Conservation (phyloP, 306 rosid species). For the Acacia crassicarpa region DNA sequence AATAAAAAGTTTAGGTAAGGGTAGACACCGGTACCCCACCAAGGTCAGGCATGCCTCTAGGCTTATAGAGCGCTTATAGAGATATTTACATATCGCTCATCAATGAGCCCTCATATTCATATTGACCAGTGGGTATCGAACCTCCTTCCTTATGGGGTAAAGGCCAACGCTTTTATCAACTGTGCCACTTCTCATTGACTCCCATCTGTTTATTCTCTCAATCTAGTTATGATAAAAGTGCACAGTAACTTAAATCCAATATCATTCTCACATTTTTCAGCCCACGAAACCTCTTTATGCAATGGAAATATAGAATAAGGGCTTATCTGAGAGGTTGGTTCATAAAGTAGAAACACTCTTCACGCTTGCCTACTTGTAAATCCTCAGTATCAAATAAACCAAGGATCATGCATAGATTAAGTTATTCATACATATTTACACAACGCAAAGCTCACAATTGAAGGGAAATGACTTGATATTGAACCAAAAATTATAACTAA, state of each 20-base stretch:
- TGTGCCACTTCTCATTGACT: too few relatives aligned
- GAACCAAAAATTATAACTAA: conserved; percentile 35
- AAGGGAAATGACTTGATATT: conserved; percentile 30
- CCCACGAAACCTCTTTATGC: background rate
- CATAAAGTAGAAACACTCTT: background rate
- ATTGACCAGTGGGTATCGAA: too few relatives aligned
- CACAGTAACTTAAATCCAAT: background rate
- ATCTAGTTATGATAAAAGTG: background rate
- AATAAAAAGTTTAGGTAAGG: too few relatives aligned
- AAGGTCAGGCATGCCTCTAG: too few relatives aligned
- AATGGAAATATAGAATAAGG: background rate
- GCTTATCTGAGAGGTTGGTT: background rate
- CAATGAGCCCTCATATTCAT: too few relatives aligned
- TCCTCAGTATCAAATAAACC: conserved; percentile 14
- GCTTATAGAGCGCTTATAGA: too few relatives aligned
- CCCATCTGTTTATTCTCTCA: background rate
- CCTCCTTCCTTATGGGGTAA: too few relatives aligned
- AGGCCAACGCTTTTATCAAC: too few relatives aligned
- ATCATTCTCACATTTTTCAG: background rate
- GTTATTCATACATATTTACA: conserved; percentile 31
- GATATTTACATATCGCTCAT: too few relatives aligned
- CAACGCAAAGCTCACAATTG: background rate
- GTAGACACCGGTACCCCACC: too few relatives aligned
- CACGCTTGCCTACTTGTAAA: background rate
- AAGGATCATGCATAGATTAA: conserved; percentile 18